Evolutionary conservation across 441 rosid species (phyloP), one percentile per base, ranked within the genome.

Genomic region (Populus hybrid): DNA sequence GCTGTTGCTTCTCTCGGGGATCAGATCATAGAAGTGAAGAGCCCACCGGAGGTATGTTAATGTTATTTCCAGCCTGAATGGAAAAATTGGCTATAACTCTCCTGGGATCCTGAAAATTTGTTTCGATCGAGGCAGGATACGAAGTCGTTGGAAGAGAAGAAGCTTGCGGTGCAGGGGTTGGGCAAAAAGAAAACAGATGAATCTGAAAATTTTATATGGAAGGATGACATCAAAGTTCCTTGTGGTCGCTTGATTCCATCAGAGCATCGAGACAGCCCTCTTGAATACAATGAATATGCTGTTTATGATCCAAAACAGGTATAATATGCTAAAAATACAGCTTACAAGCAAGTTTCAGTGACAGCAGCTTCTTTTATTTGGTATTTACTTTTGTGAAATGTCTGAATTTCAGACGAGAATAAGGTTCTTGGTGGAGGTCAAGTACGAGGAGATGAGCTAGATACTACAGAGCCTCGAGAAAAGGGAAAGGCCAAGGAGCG

Each of bases 231-330:
- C 42, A 91, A 86, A 54, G 92, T 92, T 34, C 98, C 97, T 3
- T 89, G 98, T 46, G 95, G 98, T 30, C 83, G 83, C 4, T 69
- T 95, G 70, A 84, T 92, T 34, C 85, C 90, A 1, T 95, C 95
- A 0, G 90, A 81, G 24, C 87, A 91, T 64, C 83, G 87, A 78
- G 90, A 91, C 36, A 89, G 95, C 79, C 88, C 87, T 11, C 90
- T 91, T 0, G 97, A 94, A 79, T 94, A 86, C 81, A 91, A 89
- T 20, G 97, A 92, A 78, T 89, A 91, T 5, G 93, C 95, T 0
- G 93, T 94, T n/a, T 92, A 90, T 70, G 94, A 94, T 57, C 94
- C 93, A 0, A 88, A 90, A 82, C 92, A 86, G 94, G 99, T 89
- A 2, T 1, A 26, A 1, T 6, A 0, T n/a, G 0, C 24, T 1